Evolutionary conservation across 257 asterid species (phyloP).

Genomic region (Solanum clarkiae): DNA sequence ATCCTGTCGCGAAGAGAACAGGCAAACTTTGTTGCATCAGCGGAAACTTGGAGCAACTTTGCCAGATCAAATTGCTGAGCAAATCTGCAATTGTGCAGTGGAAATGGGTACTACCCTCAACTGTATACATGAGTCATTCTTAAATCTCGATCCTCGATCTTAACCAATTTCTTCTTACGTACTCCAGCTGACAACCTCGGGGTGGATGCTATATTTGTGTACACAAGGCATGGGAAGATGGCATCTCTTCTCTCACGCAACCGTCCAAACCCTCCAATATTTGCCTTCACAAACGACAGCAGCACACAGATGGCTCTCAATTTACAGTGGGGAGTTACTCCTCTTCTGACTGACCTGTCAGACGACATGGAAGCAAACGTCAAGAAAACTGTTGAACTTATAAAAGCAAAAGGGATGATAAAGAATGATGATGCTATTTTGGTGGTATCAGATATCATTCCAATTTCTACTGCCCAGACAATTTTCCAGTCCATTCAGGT

Average conservation of each 20-base stretch:
- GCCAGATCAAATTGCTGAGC: constrained; percentile 57
- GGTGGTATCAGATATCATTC: constrained; percentile 58
- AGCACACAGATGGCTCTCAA: constrained; percentile 65
- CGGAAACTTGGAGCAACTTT: constrained; percentile 31
- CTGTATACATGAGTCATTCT: not conserved
- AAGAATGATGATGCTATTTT: constrained; percentile 46
- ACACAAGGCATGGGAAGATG: constrained; percentile 73
- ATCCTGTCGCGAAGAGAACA: constrained; percentile 61
- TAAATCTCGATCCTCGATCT: not conserved
- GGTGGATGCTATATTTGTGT: constrained; percentile 69
- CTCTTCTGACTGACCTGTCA: constrained; percentile 45
- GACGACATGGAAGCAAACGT: constrained; percentile 68
- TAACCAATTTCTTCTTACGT: not conserved
- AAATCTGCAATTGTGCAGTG: constrained; percentile 62
- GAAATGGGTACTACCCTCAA: constrained; percentile 50
- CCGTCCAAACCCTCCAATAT: constrained; percentile 70
- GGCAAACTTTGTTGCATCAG: constrained; percentile 26
- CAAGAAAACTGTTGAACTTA: constrained; percentile 31
- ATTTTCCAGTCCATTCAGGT: constrained; percentile 69
- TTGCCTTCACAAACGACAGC: constrained; percentile 58
- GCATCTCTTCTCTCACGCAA: constrained; percentile 67
- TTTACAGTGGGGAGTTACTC: constrained; percentile 77
- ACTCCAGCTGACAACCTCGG: constrained; percentile 67
- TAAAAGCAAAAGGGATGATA: constrained; percentile 48
- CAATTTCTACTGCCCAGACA: constrained; percentile 36